A percentile compares a stretch with the other conserved stretches of the same genome.
phyloP scores from a whole-genome alignment of 2,329 filamentous ascomycete species.

The Clarireedia hainanense region DNA sequence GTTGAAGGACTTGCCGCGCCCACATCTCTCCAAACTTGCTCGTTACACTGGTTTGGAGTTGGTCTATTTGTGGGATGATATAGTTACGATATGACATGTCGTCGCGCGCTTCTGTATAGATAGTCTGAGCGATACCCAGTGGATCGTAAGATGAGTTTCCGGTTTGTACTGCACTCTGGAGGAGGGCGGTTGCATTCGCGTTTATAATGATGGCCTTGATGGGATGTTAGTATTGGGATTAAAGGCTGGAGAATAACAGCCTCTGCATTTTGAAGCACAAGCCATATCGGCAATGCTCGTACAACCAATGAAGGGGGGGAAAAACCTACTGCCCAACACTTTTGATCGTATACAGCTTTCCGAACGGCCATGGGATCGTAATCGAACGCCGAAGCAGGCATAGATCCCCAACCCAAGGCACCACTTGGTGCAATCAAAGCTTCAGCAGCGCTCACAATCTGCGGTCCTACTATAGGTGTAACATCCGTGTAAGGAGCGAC shows the following conservation, averaged over 20 bases:
- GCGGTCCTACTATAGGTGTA: slow-evolving; percentile 48
- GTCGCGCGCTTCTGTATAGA: slow-evolving; percentile 48
- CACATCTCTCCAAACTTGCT: not conserved
- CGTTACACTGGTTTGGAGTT: not conserved
- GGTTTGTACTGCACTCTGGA: slow-evolving; percentile 44
- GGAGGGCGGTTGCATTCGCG: slow-evolving; percentile 50
- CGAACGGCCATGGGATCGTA: not conserved
- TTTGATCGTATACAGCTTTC: not conserved
- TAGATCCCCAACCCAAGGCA: not conserved
- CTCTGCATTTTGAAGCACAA: not conserved
- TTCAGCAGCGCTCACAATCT: slow-evolving; percentile 39
- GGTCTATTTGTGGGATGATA: slow-evolving; percentile 37
- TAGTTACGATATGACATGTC: slow-evolving; percentile 45
- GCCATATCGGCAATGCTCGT: not conserved
- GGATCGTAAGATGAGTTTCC: slow-evolving; percentile 55
- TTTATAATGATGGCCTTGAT: slow-evolving; percentile 51
- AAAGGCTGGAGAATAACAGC: too few species aligned
- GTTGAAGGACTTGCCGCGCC: slow-evolving; percentile 19
- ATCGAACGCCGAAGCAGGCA: not conserved
- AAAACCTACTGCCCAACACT: not conserved
- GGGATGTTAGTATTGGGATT: slow-evolving; percentile 10
- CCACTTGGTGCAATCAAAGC: slow-evolving; percentile 28
- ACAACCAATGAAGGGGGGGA: not conserved
- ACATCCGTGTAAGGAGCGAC: slow-evolving; percentile 42
- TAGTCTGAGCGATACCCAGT: slow-evolving; percentile 46